phyloP scores from a whole-genome alignment of 306 rosid genomes.

The Rosa lucieae region DNA sequence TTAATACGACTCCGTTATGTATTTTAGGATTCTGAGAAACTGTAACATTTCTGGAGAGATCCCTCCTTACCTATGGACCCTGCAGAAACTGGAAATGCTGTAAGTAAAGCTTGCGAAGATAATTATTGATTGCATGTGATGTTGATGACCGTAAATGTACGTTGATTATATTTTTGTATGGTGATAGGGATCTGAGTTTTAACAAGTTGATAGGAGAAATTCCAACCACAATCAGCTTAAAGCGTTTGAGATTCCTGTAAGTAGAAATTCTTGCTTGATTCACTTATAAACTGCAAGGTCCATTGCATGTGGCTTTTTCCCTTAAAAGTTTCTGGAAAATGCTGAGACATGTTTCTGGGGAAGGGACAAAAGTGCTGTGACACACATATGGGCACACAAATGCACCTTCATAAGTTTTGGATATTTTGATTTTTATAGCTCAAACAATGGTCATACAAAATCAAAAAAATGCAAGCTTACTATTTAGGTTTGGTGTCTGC shows the following conservation, averaged over 20 bases:
- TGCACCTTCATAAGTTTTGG: neutral
- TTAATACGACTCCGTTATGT: constrained; percentile 33
- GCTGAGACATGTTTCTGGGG: constrained; percentile 1
- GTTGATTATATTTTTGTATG: constrained; percentile 14
- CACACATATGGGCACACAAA: neutral
- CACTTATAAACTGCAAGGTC: neutral
- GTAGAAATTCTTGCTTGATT: constrained; percentile 19
- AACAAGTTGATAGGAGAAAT: constrained; percentile 76
- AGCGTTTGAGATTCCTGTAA: constrained; percentile 61
- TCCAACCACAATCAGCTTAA: constrained; percentile 38
- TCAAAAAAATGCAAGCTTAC: neutral
- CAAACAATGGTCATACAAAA: neutral
- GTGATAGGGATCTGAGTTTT: constrained; percentile 82
- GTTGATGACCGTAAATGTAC: constrained; percentile 11
- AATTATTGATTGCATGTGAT: neutral
- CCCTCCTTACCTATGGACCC: constrained; percentile 67
- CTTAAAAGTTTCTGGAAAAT: neutral
- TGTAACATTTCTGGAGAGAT: constrained; percentile 78
- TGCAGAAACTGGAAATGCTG: constrained; percentile 48
- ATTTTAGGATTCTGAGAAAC: constrained; percentile 70
- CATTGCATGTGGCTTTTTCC: neutral
- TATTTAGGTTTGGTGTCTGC: neutral
- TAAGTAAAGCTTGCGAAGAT: constrained; percentile 43
- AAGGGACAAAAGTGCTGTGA: neutral
- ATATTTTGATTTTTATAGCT: neutral